Conservation (phyloP, 2,329 filamentous ascomycete genomes). For the Colletotrichum australisinense region DNA sequence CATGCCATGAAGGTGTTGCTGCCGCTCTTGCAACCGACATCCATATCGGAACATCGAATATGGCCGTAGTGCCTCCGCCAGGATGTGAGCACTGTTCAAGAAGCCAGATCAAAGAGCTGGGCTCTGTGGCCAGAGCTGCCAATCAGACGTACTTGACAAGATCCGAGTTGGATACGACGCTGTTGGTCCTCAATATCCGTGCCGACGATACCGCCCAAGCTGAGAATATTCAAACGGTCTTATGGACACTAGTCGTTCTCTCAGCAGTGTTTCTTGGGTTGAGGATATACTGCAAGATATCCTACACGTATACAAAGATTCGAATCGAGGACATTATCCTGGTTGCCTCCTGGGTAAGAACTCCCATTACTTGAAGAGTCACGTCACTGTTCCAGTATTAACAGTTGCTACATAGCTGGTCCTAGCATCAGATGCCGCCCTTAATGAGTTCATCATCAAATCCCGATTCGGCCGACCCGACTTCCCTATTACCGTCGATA, state of each 20-base stretch:
- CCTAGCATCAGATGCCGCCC: conserved; percentile 20
- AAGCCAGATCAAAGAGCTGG: conserved; percentile 9
- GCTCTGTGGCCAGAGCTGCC: conserved; percentile 1
- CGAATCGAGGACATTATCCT: conserved; percentile 43
- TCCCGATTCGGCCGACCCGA: conserved; percentile 29
- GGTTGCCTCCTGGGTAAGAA: conserved; percentile 39
- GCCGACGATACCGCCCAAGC: conserved; percentile 16
- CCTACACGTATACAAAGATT: conserved; percentile 37
- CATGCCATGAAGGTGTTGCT: conserved; percentile 1
- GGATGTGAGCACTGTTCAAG: conserved; percentile 22
- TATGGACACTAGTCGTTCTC: conserved; percentile 38
- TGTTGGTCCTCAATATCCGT: conserved; percentile 14
- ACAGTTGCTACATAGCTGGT: neutral
- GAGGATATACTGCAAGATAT: conserved; percentile 40
- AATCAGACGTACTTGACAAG: conserved; percentile 1
- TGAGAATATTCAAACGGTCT: conserved; percentile 19
- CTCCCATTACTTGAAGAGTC: too few relatives aligned
- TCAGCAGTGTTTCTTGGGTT: conserved; percentile 38
- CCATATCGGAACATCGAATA: conserved; percentile 12
- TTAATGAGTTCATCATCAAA: conserved; percentile 34
- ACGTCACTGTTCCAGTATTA: neutral
- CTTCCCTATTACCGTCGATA: conserved; percentile 15
- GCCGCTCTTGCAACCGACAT: conserved; percentile 8
- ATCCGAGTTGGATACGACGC: conserved; percentile 15
- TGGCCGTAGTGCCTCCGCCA: conserved; percentile 27